phyloP scores from a whole-genome alignment of 495 filamentous ascomycete genomes.

The Rusavskia elegans region DNA sequence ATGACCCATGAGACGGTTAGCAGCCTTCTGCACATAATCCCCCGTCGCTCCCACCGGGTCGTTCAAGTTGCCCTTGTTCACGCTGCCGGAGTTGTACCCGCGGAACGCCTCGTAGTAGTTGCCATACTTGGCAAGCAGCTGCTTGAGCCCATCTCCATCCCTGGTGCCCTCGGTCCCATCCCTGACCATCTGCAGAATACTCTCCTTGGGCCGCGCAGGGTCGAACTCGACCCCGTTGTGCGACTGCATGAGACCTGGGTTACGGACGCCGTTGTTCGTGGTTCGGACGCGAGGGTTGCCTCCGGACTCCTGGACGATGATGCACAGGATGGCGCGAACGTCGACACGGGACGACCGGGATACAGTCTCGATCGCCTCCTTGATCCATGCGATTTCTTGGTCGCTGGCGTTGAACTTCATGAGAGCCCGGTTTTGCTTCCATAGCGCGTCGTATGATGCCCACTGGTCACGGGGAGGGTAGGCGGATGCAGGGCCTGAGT shows the following conservation, averaged over 20 bases:
- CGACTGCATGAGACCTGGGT: slow-evolving; percentile 28
- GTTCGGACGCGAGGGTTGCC: slow-evolving; percentile 25
- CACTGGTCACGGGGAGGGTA: slow-evolving; percentile 2
- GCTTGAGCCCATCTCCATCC: slow-evolving; percentile 21
- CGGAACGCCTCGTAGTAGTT: slow-evolving; percentile 21
- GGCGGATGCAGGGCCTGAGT: background rate
- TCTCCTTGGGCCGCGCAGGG: slow-evolving; percentile 3
- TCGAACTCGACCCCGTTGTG: slow-evolving; percentile 13
- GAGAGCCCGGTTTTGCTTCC: slow-evolving; percentile 3
- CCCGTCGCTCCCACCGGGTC: slow-evolving; percentile 2
- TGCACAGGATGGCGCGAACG: slow-evolving; percentile 21
- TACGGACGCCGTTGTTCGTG: slow-evolving; percentile 21
- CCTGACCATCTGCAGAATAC: slow-evolving; percentile 19
- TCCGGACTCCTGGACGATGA: slow-evolving; percentile 28
- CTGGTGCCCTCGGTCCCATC: slow-evolving; percentile 24
- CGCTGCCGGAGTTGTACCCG: slow-evolving; percentile 11
- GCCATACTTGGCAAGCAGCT: slow-evolving; percentile 10
- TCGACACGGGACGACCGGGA: slow-evolving; percentile 17
- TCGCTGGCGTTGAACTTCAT: slow-evolving; percentile 9
- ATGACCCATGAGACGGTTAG: slow-evolving; percentile 5
- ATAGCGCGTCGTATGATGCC: slow-evolving; percentile 5
- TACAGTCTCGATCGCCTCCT: slow-evolving; percentile 14
- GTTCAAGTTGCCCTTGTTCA: slow-evolving; percentile 1
- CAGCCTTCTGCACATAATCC: slow-evolving; percentile 4
- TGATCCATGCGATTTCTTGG: slow-evolving; percentile 14